Conservation (phyloP, 2,329 filamentous ascomycete genomes). For the Colletotrichum sp. region DNA sequence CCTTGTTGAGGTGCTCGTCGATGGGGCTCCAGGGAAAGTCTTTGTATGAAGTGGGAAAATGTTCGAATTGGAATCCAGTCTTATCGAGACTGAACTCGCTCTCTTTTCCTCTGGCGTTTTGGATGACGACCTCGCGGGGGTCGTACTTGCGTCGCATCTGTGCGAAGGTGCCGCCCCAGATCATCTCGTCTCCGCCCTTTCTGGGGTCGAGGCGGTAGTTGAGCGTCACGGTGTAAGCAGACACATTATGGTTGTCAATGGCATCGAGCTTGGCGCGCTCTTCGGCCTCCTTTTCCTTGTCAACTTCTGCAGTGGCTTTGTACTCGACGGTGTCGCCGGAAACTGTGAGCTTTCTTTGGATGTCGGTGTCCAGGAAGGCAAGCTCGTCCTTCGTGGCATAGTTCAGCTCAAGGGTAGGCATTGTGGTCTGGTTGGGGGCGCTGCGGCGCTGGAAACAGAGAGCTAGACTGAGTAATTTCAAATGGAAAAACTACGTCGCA, state of each 20-base stretch:
- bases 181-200: conserved; percentile 1
- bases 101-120: background rate
- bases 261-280: background rate
- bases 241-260: background rate
- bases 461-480: background rate
- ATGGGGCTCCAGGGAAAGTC: background rate
- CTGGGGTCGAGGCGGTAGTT: conserved; percentile 1
- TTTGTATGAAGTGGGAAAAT: background rate
- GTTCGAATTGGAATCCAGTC: background rate
- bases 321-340: background rate
- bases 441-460: background rate
- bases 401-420: conserved; percentile 7
- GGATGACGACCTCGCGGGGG: background rate
- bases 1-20: background rate
- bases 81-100: background rate
- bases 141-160: conserved; percentile 8
- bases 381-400: conserved; percentile 1
- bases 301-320: background rate
- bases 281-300: background rate
- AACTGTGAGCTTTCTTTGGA: background rate
- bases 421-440: background rate
- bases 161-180: conserved; percentile 6
- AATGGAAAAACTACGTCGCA: background rate
- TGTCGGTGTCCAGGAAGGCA: background rate
- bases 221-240: background rate